These are phyloP conservation scores for Pelargonium citronellum DNA, from an alignment of 441 rosid genomes.

Conservation along the genomic window DNA sequence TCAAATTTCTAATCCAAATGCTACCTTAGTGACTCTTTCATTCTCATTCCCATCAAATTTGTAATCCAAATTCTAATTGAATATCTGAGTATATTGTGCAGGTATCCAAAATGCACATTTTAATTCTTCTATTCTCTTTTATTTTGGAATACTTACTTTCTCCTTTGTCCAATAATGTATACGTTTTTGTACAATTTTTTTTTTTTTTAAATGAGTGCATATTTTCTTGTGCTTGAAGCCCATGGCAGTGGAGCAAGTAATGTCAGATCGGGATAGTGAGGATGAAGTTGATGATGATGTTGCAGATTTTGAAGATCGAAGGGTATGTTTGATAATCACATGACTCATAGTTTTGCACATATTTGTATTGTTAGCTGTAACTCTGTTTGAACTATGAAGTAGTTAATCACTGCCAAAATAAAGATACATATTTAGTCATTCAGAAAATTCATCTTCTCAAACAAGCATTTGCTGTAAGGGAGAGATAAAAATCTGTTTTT, in stretches of 20 bases:
- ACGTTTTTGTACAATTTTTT: not conserved
- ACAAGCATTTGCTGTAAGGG: not conserved
- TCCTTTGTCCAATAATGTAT: not conserved
- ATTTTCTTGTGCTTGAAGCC: constrained; percentile 32
- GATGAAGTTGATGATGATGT: constrained; percentile 47
- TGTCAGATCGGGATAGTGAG: constrained; percentile 44
- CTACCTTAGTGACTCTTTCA: too few species aligned
- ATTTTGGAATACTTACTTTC: not conserved
- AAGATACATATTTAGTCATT: not conserved
- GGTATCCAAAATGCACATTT: not conserved
- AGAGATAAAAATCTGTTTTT: not conserved
- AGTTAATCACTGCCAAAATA: too few species aligned
- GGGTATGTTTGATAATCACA: constrained; percentile 49
- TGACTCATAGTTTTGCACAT: too few species aligned
- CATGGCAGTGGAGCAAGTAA: constrained; percentile 40
- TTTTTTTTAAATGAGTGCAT: not conserved
- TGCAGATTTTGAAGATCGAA: constrained; percentile 50
- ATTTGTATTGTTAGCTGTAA: too few species aligned
- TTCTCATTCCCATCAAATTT: too few species aligned
- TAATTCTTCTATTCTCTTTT: not conserved
- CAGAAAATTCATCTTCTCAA: not conserved
- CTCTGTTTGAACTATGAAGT: too few species aligned
- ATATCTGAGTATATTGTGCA: not conserved
- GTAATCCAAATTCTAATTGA: not conserved
- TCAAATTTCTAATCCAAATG: too few species aligned